Conservation (phyloP, 2,329 filamentous ascomycete genomes). For the Alternaria arbusti region DNA sequence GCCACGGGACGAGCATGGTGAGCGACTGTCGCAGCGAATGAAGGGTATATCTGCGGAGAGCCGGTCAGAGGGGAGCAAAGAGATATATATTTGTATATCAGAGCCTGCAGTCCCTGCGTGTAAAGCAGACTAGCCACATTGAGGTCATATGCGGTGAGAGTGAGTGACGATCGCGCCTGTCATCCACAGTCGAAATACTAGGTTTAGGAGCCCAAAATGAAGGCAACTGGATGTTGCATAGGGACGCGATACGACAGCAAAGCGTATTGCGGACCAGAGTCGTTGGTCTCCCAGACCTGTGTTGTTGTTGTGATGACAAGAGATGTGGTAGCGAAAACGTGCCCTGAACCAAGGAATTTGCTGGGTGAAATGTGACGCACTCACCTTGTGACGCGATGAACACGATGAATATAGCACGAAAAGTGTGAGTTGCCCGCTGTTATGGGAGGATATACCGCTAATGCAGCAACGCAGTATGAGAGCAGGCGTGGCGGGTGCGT, state of each 20-base stretch:
- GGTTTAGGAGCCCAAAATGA: background rate
- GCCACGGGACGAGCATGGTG: conserved; percentile 14
- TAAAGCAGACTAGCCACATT: background rate
- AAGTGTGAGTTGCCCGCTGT: background rate
- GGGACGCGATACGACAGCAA: background rate
- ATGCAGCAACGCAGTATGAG: background rate
- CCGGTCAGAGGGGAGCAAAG: background rate
- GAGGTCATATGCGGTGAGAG: background rate
- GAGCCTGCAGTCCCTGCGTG: background rate
- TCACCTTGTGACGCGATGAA: background rate
- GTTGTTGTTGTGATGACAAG: background rate
- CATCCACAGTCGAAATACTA: background rate
- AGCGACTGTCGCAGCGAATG: background rate
- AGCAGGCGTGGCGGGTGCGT: background rate
- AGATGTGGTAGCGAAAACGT: background rate
- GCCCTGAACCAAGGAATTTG: background rate
- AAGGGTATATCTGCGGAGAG: background rate
- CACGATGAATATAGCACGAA: background rate
- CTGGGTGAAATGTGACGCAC: background rate
- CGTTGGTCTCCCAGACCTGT: background rate
- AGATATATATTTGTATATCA: background rate
- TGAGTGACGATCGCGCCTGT: background rate
- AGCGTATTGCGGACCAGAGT: background rate
- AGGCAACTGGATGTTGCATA: background rate
- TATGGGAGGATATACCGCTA: background rate